Evolutionary conservation across 352 stramenopile species (phyloP), one percentile per base, ranked within the genome.

Genomic region (Phytophthora constricta): DNA sequence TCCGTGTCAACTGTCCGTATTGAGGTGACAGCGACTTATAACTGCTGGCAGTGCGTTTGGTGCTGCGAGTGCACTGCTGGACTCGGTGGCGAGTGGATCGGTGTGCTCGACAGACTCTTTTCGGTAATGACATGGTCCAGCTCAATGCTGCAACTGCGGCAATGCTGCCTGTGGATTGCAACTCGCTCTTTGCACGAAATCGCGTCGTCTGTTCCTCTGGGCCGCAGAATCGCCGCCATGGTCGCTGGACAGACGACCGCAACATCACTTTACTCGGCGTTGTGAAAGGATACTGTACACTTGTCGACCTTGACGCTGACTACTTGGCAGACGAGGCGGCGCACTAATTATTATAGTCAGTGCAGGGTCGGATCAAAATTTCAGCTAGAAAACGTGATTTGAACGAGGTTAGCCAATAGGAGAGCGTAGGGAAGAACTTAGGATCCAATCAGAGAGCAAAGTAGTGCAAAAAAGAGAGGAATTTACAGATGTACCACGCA

Each of bases 101-200:
- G 59, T 74, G 39, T 7, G 54, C 25, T 39, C 54, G 39, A 63
- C 55, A 48, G 50, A 67, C 61, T 58, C 50, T 70, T 74, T 74
- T 74, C 54, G 28, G 54, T 60, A 70, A 70, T 74, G 66, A 54
- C 17, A 19, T 5, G 19, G 25, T 10, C 25, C 9, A 37, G 39
- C 31, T 13, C 31, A 13, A n/a, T n/a, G n/a, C n/a, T 13, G 34
- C 34, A 42, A 42, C 34, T 42, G 34, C n/a, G n/a, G 34, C 34
- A n/a, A 20, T 2, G 9, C 16, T n/a, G n/a, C n/a, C 41, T 47
- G 9, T 23, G 16, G 41, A 13, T 11, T 39, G 14, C 26, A 50
- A 19, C 17, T 31, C 42, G 37, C 14, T 39, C 22, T 49, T 62
- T 20, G 27, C 42, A 42, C 20, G 33, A 4, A 3, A 23, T 14